phyloP scores from a whole-genome alignment of 805 yeast species.

The Cyberlindnera petersonii region DNA sequence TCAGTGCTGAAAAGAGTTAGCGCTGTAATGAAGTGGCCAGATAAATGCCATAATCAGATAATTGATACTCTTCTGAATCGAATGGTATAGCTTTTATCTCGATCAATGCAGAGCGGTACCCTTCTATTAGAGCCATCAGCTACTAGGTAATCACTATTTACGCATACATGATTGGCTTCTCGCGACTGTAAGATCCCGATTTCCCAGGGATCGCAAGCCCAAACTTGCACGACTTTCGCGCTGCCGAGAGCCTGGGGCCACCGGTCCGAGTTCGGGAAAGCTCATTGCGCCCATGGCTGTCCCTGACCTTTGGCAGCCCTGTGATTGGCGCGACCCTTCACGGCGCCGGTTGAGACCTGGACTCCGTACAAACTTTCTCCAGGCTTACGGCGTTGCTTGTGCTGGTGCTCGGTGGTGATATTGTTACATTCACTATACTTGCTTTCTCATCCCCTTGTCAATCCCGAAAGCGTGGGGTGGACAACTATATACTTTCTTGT shows the following conservation, averaged over 20 bases:
- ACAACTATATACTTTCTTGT: too few relatives aligned
- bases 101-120: too few relatives aligned
- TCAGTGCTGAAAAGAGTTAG: neutral
- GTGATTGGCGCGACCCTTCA: conserved; percentile 2
- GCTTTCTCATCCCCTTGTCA: neutral
- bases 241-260: conserved; percentile 9
- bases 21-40: too few relatives aligned
- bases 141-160: conserved; percentile 7
- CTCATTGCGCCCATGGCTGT: conserved; percentile 2
- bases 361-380: too few relatives aligned
- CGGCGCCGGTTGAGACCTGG: neutral
- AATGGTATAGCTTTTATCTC: neutral
- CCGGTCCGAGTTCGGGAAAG: conserved; percentile 16
- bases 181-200: conserved; percentile 6
- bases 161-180: conserved; percentile 9
- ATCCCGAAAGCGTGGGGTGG: neutral
- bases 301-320: conserved; percentile 5
- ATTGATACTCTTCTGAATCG: neutral
- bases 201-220: conserved; percentile 7
- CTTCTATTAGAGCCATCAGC: too few relatives aligned
- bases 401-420: neutral
- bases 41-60: neutral
- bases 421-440: too few relatives aligned
- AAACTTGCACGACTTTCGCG: neutral
- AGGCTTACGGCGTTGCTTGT: neutral